These are phyloP conservation scores for Crithidia acanthocephali DNA, from an alignment of 208 protist genomes.

Conservation along the genomic window DNA sequence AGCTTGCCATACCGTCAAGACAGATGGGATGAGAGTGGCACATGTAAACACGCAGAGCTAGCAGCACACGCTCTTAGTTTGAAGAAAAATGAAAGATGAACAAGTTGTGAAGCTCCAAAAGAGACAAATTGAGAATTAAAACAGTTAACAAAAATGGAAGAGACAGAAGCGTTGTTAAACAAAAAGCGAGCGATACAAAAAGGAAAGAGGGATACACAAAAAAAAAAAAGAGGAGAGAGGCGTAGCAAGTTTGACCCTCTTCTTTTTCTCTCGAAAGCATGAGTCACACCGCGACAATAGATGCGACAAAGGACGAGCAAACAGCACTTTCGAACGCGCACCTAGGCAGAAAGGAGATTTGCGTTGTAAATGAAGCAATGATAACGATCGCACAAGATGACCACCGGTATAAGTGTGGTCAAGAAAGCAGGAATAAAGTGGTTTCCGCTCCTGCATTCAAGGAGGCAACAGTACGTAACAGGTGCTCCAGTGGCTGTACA, in stretches of 20 bases:
- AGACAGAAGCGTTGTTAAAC: constrained; percentile 1
- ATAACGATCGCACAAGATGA: constrained; percentile 2
- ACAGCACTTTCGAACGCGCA: constrained; percentile 3
- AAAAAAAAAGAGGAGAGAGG: not conserved
- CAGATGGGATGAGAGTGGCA: not conserved
- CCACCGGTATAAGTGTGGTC: constrained; percentile 10
- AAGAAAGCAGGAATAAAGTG: not conserved
- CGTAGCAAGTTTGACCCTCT: not conserved
- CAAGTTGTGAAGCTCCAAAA: not conserved
- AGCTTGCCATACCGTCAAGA: too few species aligned
- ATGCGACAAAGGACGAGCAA: constrained; percentile 16
- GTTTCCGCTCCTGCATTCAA: too few species aligned
- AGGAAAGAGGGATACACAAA: not conserved
- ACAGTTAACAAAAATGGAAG: constrained; percentile 3
- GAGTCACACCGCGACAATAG: constrained; percentile 1
- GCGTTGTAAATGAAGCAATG: not conserved
- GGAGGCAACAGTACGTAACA: too few species aligned
- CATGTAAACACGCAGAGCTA: not conserved
- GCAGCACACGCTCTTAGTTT: not conserved
- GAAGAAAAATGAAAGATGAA: constrained; percentile 2
- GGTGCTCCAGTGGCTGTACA: too few species aligned
- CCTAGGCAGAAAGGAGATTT: not conserved
- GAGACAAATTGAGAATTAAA: constrained; percentile 10
- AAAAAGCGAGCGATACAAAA: constrained; percentile 5
- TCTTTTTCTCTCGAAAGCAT: not conserved